phyloP scores from a whole-genome alignment of 2,329 filamentous ascomycete species.

The Ilyonectria sp. region DNA sequence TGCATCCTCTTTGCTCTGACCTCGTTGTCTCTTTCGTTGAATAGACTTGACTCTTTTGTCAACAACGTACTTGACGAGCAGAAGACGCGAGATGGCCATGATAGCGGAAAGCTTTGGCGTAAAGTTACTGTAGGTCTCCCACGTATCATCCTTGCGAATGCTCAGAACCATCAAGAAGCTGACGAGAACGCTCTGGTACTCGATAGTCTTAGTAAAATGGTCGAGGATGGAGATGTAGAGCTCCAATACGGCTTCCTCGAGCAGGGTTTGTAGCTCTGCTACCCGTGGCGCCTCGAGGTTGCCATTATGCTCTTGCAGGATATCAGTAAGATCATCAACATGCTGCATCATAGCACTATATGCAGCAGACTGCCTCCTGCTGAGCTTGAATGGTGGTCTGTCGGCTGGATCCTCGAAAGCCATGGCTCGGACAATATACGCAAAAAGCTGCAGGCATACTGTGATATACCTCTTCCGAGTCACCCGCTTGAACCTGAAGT shows the following conservation, averaged over 20 bases:
- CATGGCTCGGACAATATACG: neutral
- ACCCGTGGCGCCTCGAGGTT: neutral
- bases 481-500: neutral
- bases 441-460: constrained; percentile 1
- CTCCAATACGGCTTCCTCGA: neutral
- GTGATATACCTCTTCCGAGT: constrained; percentile 3
- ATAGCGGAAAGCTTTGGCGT: constrained; percentile 13
- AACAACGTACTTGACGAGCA: constrained; percentile 12
- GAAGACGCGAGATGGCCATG: constrained; percentile 10
- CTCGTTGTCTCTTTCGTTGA: neutral
- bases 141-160: neutral
- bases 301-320: neutral
- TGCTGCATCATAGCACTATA: neutral
- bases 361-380: neutral
- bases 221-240: constrained; percentile 10
- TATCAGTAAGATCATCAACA: neutral
- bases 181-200: constrained; percentile 16
- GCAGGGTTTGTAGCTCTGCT: neutral
- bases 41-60: constrained; percentile 1
- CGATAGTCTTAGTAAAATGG: constrained; percentile 15
- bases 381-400: neutral
- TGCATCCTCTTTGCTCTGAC: neutral
- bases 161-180: constrained; percentile 17
- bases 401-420: neutral
- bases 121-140: constrained; percentile 12